A percentile compares a stretch with the other conserved stretches of the same genome.
phyloP scores from a whole-genome alignment of 805 yeast genomes.

The Pichia scutulata region DNA sequence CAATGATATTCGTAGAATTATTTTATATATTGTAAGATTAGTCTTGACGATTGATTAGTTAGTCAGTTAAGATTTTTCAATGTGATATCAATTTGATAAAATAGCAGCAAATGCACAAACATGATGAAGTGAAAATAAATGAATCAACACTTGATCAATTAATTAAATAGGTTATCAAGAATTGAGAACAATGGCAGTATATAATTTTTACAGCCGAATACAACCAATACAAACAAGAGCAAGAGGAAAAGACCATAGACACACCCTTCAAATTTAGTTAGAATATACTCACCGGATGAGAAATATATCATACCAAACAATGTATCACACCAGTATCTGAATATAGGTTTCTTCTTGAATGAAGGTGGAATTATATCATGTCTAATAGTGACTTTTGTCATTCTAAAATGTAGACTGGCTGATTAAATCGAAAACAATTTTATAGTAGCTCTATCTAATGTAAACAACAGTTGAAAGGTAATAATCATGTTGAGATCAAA shows the following conservation, averaged over 20 bases:
- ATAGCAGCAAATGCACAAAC: background rate
- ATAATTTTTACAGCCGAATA: conserved; percentile 6
- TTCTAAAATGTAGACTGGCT: background rate
- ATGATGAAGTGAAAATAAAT: background rate
- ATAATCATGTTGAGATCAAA: too few relatives aligned
- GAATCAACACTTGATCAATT: background rate
- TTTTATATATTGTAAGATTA: too few relatives aligned
- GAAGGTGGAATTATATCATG: background rate
- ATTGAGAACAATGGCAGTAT: conserved; percentile 4
- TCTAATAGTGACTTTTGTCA: conserved; percentile 4
- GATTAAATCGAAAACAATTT: background rate
- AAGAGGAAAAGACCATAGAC: background rate
- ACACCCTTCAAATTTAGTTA: conserved; percentile 4
- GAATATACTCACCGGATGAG: background rate
- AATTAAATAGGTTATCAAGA: background rate
- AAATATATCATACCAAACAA: background rate
- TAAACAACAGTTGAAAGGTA: background rate
- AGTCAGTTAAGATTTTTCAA: too few relatives aligned
- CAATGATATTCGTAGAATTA: too few relatives aligned
- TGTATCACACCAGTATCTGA: background rate
- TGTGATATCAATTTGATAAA: too few relatives aligned
- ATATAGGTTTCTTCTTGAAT: conserved; percentile 1
- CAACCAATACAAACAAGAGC: background rate
- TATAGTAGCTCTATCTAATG: background rate
- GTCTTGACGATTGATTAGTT: too few relatives aligned